Conservation (phyloP, 2,329 filamentous ascomycete genomes). For the Tolypocladium sp. region DNA sequence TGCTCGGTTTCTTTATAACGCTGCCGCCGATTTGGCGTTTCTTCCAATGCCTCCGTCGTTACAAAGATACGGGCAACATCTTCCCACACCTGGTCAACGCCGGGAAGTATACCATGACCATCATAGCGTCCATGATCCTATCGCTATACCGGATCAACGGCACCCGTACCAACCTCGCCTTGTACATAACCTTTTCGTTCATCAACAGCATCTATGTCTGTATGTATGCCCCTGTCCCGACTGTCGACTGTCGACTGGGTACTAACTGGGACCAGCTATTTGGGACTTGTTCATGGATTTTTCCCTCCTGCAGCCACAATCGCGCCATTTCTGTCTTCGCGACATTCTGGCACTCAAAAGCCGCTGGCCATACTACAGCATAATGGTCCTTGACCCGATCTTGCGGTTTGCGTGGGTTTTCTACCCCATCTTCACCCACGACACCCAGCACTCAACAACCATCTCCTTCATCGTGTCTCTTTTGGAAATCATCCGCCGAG, state of each 20-base stretch:
- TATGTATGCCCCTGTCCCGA: slow-evolving; percentile 28
- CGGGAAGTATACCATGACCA: slow-evolving; percentile 82
- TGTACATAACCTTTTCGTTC: slow-evolving; percentile 74
- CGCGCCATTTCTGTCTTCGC: slow-evolving; percentile 59
- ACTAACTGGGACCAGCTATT: slow-evolving; percentile 40
- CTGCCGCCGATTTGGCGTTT: slow-evolving; percentile 86
- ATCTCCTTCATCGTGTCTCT: slow-evolving; percentile 73
- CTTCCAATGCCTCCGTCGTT: slow-evolving; percentile 84
- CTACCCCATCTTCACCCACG: slow-evolving; percentile 73
- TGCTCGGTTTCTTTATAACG: slow-evolving; percentile 76
- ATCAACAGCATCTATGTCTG: slow-evolving; percentile 77
- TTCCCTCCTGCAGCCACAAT: slow-evolving; percentile 72
- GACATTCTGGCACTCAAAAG: slow-evolving; percentile 72
- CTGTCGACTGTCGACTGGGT: background rate
- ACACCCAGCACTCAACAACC: slow-evolving; percentile 74
- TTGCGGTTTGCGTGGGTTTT: slow-evolving; percentile 92
- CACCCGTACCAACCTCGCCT: slow-evolving; percentile 44
- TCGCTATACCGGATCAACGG: slow-evolving; percentile 74
- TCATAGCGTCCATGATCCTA: slow-evolving; percentile 67
- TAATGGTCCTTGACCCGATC: slow-evolving; percentile 75
- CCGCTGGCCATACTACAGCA: slow-evolving; percentile 74
- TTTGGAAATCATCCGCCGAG: slow-evolving; percentile 73
- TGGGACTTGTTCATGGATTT: slow-evolving; percentile 98
- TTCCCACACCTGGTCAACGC: slow-evolving; percentile 92
- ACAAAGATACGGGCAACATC: slow-evolving; percentile 72